These are phyloP conservation scores for Fonsecaea monophora DNA, from an alignment of 2,329 filamentous ascomycete species.

Conservation along the genomic window DNA sequence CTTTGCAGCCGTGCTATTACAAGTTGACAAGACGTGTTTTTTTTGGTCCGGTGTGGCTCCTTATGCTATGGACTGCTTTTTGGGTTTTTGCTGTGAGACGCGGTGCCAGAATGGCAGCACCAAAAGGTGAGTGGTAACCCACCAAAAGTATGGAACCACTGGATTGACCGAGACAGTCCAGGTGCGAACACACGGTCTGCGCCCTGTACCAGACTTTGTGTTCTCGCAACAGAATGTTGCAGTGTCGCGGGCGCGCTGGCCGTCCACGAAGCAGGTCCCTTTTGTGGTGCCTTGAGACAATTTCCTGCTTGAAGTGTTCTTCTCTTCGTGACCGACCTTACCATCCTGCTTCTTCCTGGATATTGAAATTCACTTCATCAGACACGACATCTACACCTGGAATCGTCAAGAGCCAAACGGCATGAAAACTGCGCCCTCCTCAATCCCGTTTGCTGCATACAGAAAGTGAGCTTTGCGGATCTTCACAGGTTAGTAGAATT, in stretches of 20 bases:
- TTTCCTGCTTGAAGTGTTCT: not conserved
- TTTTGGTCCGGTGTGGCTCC: not conserved
- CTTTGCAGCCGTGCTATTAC: not conserved
- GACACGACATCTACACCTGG: not conserved
- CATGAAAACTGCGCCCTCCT: not conserved
- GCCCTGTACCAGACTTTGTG: not conserved
- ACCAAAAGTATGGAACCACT: not conserved
- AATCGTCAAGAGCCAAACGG: not conserved
- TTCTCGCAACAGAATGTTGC: not conserved
- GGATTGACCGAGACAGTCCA: not conserved
- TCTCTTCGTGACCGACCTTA: not conserved
- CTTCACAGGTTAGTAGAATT: constrained; percentile 1
- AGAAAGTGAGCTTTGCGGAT: not conserved
- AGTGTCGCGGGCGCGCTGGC: not conserved
- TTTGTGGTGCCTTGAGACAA: not conserved
- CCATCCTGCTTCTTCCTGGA: not conserved
- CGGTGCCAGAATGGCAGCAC: not conserved
- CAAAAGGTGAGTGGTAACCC: not conserved
- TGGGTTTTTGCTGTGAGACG: not conserved
- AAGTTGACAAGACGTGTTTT: not conserved
- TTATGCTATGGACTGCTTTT: not conserved
- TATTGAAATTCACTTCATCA: not conserved
- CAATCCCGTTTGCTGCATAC: not conserved
- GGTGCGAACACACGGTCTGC: not conserved
- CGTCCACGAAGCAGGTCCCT: not conserved